These are phyloP conservation scores for Escallonia rubra DNA, from an alignment of 129 eudicot genomes.

Conservation along the genomic window DNA sequence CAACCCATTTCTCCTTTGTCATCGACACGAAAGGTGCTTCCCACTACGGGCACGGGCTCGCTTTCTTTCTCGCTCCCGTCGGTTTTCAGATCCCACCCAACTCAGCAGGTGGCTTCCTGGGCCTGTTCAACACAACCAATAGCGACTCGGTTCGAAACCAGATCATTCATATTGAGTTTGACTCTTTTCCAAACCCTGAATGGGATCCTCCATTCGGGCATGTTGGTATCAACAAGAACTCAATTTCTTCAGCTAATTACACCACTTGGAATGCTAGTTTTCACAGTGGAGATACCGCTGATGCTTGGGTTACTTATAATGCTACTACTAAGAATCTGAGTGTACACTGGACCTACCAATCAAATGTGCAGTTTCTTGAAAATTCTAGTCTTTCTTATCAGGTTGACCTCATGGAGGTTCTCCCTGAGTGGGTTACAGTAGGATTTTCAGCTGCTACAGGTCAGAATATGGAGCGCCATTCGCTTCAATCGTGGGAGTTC, in stretches of 20 bases:
- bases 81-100: slow-evolving; percentile 12
- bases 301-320: slow-evolving; percentile 37
- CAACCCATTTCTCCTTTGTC: slow-evolving; percentile 27
- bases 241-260: slow-evolving; percentile 23
- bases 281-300: slow-evolving; percentile 11
- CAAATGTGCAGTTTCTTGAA: not conserved
- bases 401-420: slow-evolving; percentile 18
- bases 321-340: slow-evolving; percentile 22
- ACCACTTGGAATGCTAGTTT: slow-evolving; percentile 22
- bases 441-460: slow-evolving; percentile 35
- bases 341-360: slow-evolving; percentile 16
- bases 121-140: slow-evolving; percentile 22
- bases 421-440: slow-evolving; percentile 20
- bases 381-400: slow-evolving; percentile 1
- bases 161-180: slow-evolving; percentile 48
- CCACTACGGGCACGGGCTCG: slow-evolving; percentile 26
- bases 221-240: slow-evolving; percentile 47
- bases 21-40: slow-evolving; percentile 9
- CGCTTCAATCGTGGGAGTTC: slow-evolving; percentile 23
- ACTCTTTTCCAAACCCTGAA: slow-evolving; percentile 21
- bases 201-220: slow-evolving; percentile 43
- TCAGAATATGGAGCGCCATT: not conserved
- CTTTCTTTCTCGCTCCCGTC: slow-evolving; percentile 31
- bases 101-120: slow-evolving; percentile 26
- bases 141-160: slow-evolving; percentile 11